Evolutionary conservation across 768 basidiomycete genomes (phyloP).

Genomic region (Boletus tomentosulus): DNA sequence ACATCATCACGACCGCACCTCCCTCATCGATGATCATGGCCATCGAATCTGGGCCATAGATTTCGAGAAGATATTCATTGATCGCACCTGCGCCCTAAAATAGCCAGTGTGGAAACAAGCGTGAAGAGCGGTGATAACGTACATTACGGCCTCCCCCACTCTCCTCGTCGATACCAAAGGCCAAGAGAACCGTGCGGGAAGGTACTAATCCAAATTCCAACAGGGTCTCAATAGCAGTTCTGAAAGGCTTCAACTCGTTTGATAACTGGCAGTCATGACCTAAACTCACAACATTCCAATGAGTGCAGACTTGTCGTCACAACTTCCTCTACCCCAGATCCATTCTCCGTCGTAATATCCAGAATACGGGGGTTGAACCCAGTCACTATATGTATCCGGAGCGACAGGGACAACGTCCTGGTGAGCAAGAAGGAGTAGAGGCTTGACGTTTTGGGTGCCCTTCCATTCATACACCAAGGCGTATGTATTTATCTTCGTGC

Average conservation of each 20-base stretch:
- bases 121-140: background rate
- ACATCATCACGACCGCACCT: slow-evolving; percentile 24
- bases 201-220: slow-evolving; percentile 28
- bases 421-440: slow-evolving; percentile 49
- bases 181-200: slow-evolving; percentile 29
- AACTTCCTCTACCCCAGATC: slow-evolving; percentile 47
- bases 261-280: background rate
- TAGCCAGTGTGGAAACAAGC: background rate
- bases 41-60: slow-evolving; percentile 46
- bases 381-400: slow-evolving; percentile 39
- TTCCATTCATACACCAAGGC: slow-evolving; percentile 59
- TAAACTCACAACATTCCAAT: slow-evolving; percentile 32
- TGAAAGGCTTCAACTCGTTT: background rate
- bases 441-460: slow-evolving; percentile 51
- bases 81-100: slow-evolving; percentile 41
- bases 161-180: slow-evolving; percentile 46
- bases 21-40: slow-evolving; percentile 59
- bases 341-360: slow-evolving; percentile 43
- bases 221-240: slow-evolving; percentile 26
- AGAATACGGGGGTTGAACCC: slow-evolving; percentile 49
- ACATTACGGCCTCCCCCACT: slow-evolving; percentile 36
- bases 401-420: slow-evolving; percentile 50
- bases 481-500: slow-evolving; percentile 57
- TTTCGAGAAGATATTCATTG: slow-evolving; percentile 34
- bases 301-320: slow-evolving; percentile 42